These are phyloP conservation scores for Rhizophagus sp. DNA, from an alignment of 192 early-diverging fungal species.

Conservation along the genomic window DNA sequence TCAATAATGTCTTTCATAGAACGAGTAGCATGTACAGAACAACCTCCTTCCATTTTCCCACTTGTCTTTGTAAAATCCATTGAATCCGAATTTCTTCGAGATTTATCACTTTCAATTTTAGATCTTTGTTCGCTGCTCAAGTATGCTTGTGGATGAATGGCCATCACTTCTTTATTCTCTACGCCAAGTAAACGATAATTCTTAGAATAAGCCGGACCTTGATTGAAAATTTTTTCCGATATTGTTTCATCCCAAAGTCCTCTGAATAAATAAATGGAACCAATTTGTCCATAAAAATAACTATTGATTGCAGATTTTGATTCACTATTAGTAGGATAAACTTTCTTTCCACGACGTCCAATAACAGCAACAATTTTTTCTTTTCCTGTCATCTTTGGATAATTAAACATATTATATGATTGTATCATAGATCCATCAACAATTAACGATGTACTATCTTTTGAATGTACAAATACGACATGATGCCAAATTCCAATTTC, in stretches of 20 bases:
- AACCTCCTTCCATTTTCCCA: slow-evolving; percentile 39
- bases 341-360: slow-evolving; percentile 37
- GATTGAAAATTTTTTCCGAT: slow-evolving; percentile 42
- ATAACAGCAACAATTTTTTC: slow-evolving; percentile 39
- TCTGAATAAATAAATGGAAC: slow-evolving; percentile 40
- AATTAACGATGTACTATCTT: slow-evolving; percentile 41
- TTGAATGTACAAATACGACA: slow-evolving; percentile 43
- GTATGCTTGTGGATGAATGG: slow-evolving; percentile 11
- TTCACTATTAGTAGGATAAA: slow-evolving; percentile 3
- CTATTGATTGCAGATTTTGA: slow-evolving; percentile 29
- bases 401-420: slow-evolving; percentile 45
- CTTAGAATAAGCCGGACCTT: slow-evolving; percentile 39
- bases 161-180: slow-evolving; percentile 36
- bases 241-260: slow-evolving; percentile 44
- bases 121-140: not conserved
- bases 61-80: slow-evolving; percentile 15
- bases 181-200: slow-evolving; percentile 39
- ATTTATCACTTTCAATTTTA: slow-evolving; percentile 2
- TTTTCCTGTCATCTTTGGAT: slow-evolving; percentile 39
- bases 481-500: slow-evolving; percentile 46
- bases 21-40: slow-evolving; percentile 39
- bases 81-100: slow-evolving; percentile 6
- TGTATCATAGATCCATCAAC: slow-evolving; percentile 44
- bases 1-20: slow-evolving; percentile 41
- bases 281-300: slow-evolving; percentile 42